Percentiles rank a stretch among this genome's conserved stretches.
These are phyloP conservation scores for Nigrospora oryzae DNA, from an alignment of 2,329 filamentous ascomycete genomes.

Conservation along the genomic window DNA sequence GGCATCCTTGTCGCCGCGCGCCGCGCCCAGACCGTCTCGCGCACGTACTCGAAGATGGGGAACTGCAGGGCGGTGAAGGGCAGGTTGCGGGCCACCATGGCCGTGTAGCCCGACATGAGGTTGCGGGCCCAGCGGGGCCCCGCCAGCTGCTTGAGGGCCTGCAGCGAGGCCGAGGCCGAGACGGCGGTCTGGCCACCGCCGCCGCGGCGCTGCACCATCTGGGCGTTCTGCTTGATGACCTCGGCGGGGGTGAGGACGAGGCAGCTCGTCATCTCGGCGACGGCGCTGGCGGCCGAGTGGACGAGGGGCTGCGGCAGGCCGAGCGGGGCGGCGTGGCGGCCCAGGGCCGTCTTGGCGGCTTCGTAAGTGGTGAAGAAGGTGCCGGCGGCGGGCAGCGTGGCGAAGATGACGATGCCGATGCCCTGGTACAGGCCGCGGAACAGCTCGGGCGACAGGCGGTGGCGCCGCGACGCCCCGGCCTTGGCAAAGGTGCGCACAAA, in stretches of 20 bases:
- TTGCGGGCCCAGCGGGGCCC: conserved; percentile 49
- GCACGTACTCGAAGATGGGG: conserved; percentile 67
- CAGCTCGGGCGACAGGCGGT: conserved; percentile 24
- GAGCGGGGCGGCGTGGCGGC: conserved; percentile 35
- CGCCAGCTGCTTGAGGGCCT: conserved; percentile 38
- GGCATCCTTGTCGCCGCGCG: no score
- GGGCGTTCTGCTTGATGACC: conserved; percentile 88
- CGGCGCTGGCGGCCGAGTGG: conserved; percentile 64
- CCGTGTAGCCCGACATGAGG: conserved; percentile 65
- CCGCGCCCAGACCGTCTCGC: conserved; percentile 44
- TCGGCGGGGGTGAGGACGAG: conserved; percentile 82
- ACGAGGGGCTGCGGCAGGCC: conserved; percentile 58
- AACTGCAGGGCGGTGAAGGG: conserved; percentile 82
- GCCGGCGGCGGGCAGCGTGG: conserved; percentile 75
- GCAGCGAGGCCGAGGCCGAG: conserved; percentile 32
- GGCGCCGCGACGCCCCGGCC: conserved; percentile 37
- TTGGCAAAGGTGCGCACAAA: conserved; percentile 60
- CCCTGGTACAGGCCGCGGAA: conserved; percentile 80
- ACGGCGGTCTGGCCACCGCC: conserved; percentile 9
- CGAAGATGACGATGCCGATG: conserved; percentile 74
- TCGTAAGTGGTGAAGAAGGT: conserved; percentile 91
- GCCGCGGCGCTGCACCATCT: conserved; percentile 53
- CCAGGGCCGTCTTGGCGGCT: conserved; percentile 57
- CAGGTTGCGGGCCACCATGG: conserved; percentile 70
- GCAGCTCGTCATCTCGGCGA: conserved; percentile 78